Conservation (phyloP, 2,329 filamentous ascomycete species). For the Colletotrichum abscissum region DNA sequence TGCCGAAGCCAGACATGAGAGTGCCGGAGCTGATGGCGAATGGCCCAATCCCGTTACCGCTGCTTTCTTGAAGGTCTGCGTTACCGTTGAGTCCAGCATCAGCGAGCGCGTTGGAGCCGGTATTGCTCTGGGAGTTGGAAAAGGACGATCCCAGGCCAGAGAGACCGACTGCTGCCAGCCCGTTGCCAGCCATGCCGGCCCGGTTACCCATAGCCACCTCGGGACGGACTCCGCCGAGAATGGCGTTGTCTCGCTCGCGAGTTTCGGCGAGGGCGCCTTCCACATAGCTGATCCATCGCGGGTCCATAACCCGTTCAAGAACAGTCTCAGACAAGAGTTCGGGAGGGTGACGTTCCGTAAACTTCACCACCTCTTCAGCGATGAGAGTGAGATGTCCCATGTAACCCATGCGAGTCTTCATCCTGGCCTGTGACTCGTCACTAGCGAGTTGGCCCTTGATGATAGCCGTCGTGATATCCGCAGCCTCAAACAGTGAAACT, state of each 20-base stretch:
- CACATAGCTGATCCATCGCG: conserved; percentile 94
- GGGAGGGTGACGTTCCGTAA: conserved; percentile 91
- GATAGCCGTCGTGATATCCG: conserved; percentile 90
- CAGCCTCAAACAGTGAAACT: conserved; percentile 91
- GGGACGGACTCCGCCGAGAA: conserved; percentile 92
- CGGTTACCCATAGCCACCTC: conserved; percentile 88
- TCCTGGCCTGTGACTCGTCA: conserved; percentile 85
- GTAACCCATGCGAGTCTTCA: conserved; percentile 93
- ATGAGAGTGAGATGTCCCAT: conserved; percentile 99
- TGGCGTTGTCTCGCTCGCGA: conserved; percentile 96
- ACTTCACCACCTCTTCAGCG: conserved; percentile 98
- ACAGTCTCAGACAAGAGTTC: conserved; percentile 87
- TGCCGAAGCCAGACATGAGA: conserved; percentile 90
- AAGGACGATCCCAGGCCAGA: conserved; percentile 51
- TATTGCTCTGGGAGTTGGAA: conserved; percentile 39
- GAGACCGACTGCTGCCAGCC: conserved; percentile 55
- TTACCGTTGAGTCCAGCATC: conserved; percentile 43
- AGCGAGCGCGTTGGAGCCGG: conserved; percentile 33
- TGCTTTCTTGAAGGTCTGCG: conserved; percentile 75
- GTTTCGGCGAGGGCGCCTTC: conserved; percentile 94
- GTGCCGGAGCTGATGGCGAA: conserved; percentile 81
- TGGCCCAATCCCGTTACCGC: conserved; percentile 74
- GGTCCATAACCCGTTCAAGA: conserved; percentile 87
- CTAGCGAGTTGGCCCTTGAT: conserved; percentile 90
- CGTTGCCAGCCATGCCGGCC: conserved; percentile 62